phyloP scores from a whole-genome alignment of 805 yeast genomes.

The Metschnikowia matae region DNA sequence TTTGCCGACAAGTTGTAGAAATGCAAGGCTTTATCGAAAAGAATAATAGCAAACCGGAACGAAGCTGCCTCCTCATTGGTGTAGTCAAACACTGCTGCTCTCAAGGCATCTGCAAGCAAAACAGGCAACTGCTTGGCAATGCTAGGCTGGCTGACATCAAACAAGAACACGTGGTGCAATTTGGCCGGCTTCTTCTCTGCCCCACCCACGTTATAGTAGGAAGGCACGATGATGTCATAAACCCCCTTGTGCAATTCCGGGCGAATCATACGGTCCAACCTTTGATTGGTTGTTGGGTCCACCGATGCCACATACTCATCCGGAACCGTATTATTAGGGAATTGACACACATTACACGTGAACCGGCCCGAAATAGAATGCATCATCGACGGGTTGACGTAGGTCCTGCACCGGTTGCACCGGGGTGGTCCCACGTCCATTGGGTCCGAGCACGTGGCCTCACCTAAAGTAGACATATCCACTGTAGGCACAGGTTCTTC shows the following conservation, averaged over 20 bases:
- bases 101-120: slow-evolving; percentile 66
- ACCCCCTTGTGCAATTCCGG: slow-evolving; percentile 83
- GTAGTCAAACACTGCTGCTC: slow-evolving; percentile 46
- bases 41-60: slow-evolving; percentile 55
- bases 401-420: slow-evolving; percentile 88
- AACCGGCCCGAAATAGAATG: slow-evolving; percentile 59
- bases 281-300: slow-evolving; percentile 51
- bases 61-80: slow-evolving; percentile 7
- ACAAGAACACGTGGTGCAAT: slow-evolving; percentile 65
- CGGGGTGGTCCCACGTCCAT: slow-evolving; percentile 67
- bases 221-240: slow-evolving; percentile 79
- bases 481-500: slow-evolving; percentile 65
- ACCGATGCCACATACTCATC: slow-evolving; percentile 60
- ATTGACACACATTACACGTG: slow-evolving; percentile 83
- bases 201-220: slow-evolving; percentile 57
- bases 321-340: slow-evolving; percentile 62
- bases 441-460: slow-evolving; percentile 19
- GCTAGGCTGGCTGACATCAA: slow-evolving; percentile 64
- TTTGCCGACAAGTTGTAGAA: slow-evolving; percentile 64
- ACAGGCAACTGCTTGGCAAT: slow-evolving; percentile 56
- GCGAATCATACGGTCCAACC: slow-evolving; percentile 58
- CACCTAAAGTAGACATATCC: slow-evolving; percentile 48
- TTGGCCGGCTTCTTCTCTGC: slow-evolving; percentile 31
- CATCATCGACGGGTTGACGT: slow-evolving; percentile 79
- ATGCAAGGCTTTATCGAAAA: slow-evolving; percentile 68